phyloP scores from a whole-genome alignment of 805 yeast species.

The Candida ipomoeae region DNA sequence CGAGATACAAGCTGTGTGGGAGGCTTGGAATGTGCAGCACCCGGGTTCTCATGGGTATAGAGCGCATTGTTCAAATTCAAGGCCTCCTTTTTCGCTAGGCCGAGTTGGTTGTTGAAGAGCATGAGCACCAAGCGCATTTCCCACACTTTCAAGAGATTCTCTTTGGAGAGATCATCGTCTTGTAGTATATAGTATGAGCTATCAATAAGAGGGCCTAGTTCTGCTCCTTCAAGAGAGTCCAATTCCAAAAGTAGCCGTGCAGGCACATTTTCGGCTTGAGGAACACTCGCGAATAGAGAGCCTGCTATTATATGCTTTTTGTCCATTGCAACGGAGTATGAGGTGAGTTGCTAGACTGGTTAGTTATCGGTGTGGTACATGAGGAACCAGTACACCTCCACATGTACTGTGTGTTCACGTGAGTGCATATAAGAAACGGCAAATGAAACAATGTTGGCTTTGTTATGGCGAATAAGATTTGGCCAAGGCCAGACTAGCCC shows the following conservation, averaged over 20 bases:
- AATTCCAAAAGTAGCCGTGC: slow-evolving; percentile 5
- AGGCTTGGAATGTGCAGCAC: not conserved
- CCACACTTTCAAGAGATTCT: slow-evolving; percentile 27
- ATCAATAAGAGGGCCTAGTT: slow-evolving; percentile 9
- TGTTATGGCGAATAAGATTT: too few species aligned
- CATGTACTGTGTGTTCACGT: too few species aligned
- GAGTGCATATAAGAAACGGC: too few species aligned
- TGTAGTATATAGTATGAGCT: slow-evolving; percentile 11
- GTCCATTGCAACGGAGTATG: not conserved
- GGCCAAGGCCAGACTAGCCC: too few species aligned
- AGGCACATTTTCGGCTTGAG: not conserved
- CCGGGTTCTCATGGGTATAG: slow-evolving; percentile 28
- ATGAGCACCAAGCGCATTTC: slow-evolving; percentile 31
- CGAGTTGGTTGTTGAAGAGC: slow-evolving; percentile 28
- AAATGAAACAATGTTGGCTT: too few species aligned
- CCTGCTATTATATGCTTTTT: not conserved
- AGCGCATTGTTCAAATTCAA: slow-evolving; percentile 33
- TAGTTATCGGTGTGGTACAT: too few species aligned
- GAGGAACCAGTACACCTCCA: too few species aligned
- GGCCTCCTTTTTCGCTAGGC: slow-evolving; percentile 35
- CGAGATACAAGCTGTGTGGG: not conserved
- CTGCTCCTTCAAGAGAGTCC: slow-evolving; percentile 7
- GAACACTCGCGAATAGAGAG: slow-evolving; percentile 3
- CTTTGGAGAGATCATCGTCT: slow-evolving; percentile 3
- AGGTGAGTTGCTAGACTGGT: not conserved